Base-by-base conservation (phyloP, 2,329 filamentous ascomycete genomes). In the Ophiostoma ulmi region DNA sequence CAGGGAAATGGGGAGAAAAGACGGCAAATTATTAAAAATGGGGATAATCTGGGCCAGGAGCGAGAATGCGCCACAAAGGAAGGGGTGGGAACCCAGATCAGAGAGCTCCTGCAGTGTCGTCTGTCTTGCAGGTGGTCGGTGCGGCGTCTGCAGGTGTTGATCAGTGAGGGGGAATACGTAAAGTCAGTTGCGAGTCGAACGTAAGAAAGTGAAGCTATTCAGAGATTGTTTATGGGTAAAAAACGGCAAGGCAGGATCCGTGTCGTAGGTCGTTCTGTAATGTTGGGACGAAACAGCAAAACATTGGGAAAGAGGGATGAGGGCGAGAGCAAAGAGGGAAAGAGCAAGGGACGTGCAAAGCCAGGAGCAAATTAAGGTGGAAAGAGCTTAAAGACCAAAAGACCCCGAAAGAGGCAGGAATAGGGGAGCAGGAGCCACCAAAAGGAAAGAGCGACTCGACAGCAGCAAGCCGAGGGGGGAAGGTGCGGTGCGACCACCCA, bases 351-450 rank as follows among this genome's bases (percentile, higher is more conserved):
- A 55, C 22, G 26, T 39, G 67, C 41, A 65, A 48, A 17, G 65
- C 38, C 64, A 71, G 39, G 63, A 71, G 69, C 55, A 70, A 70
- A 72, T 70, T 70, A 71, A 70, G 67, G 70, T 70, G 72, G 72
- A 67, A 71, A 71, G 72, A 39, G 70, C 58, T 26, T 13, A 26
- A 58, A 58, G 44, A 20, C 41, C 41, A n/a, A 41, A 36, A 48
- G 67, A 58, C 11, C 36, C 22, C 35, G n/a, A 69, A 48, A 38
- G 67, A 48, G 58, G 61, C 67, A 70, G 70, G 52, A 70, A 52
- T 65, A 67, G 69, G 48, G 69, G 55, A 70, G 70, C 68, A 68
- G 38, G 52, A 55, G 68, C 70, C 26, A 63, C 58, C 26, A 31
- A 35, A 22, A 63, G 58, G 58, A 11, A 63, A 26, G 26, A 63